Percentiles rank a stretch among this genome's conserved stretches.
Evolutionary conservation across 1,139 yeast species (phyloP).

Genomic region (Candida pseudocylindracea): DNA sequence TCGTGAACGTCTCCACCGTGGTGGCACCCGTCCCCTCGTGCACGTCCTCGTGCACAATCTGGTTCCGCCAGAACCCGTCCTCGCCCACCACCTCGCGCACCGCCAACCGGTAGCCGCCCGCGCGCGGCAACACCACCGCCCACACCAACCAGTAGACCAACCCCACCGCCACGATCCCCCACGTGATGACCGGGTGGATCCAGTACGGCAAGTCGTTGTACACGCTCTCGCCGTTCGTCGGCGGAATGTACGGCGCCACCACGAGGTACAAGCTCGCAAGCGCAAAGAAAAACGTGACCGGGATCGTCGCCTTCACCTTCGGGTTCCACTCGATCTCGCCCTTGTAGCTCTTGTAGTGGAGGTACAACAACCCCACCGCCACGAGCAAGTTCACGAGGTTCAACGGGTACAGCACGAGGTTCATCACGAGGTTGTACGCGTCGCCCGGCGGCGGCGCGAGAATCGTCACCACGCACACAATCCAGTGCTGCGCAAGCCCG

Average conservation of each 20-base stretch:
- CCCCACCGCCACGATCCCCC: constrained; percentile 61
- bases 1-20: too few relatives aligned
- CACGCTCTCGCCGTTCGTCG: constrained; percentile 39
- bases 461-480: constrained; percentile 22
- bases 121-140: constrained; percentile 33
- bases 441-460: constrained; percentile 28
- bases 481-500: constrained; percentile 42
- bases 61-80: constrained; percentile 57
- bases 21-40: too few relatives aligned
- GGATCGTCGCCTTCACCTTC: constrained; percentile 45
- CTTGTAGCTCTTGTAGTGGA: constrained; percentile 22
- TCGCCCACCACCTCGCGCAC: constrained; percentile 40
- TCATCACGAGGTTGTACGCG: constrained; percentile 23
- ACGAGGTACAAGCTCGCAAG: constrained; percentile 50
- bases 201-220: constrained; percentile 53
- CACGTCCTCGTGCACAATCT: constrained; percentile 16
- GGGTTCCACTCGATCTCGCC: constrained; percentile 49
- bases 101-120: constrained; percentile 36
- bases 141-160: constrained; percentile 50
- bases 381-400: constrained; percentile 25
- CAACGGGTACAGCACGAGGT: constrained; percentile 26
- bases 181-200: constrained; percentile 64
- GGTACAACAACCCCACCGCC: constrained; percentile 17
- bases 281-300: constrained; percentile 41
- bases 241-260: constrained; percentile 70